Percentiles rank a stretch among this genome's conserved stretches.
These are phyloP conservation scores for Apiospora malaysiana DNA, from an alignment of 2,329 filamentous ascomycete genomes.

Conservation along the genomic window DNA sequence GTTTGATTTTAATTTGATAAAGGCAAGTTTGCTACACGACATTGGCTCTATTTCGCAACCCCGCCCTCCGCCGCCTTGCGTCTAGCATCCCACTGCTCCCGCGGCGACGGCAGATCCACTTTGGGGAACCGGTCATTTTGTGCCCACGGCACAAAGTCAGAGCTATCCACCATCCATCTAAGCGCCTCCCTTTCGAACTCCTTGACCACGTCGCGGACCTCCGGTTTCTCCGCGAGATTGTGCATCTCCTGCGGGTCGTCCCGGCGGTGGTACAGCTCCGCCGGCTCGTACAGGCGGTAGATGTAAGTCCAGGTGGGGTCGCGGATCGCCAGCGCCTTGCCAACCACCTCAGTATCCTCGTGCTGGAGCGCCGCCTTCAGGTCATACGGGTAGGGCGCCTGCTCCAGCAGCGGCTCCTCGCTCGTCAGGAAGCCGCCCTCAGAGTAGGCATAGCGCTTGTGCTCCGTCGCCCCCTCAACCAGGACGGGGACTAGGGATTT, in stretches of 20 bases:
- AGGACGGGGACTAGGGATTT: slow-evolving; percentile 31
- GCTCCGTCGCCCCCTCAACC: not conserved
- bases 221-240: slow-evolving; percentile 42
- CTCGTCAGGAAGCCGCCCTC: slow-evolving; percentile 51
- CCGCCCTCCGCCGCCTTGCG: not conserved
- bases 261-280: slow-evolving; percentile 49
- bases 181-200: slow-evolving; percentile 40
- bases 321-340: slow-evolving; percentile 43
- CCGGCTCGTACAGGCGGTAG: slow-evolving; percentile 51
- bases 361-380: slow-evolving; percentile 53
- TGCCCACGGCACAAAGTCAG: slow-evolving; percentile 22
- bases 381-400: slow-evolving; percentile 51
- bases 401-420: slow-evolving; percentile 53
- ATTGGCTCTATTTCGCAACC: not conserved
- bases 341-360: slow-evolving; percentile 48
- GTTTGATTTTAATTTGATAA: not conserved
- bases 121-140: slow-evolving; percentile 34
- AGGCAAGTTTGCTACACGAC: not conserved
- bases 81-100: slow-evolving; percentile 21
- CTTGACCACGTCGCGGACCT: slow-evolving; percentile 31
- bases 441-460: slow-evolving; percentile 32
- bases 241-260: slow-evolving; percentile 48
- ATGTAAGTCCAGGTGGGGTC: slow-evolving; percentile 48
- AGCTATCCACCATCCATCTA: slow-evolving; percentile 37
- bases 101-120: slow-evolving; percentile 8